Evolutionary conservation across 257 asterid species (phyloP).

Genomic region (Gentiana straminea): DNA sequence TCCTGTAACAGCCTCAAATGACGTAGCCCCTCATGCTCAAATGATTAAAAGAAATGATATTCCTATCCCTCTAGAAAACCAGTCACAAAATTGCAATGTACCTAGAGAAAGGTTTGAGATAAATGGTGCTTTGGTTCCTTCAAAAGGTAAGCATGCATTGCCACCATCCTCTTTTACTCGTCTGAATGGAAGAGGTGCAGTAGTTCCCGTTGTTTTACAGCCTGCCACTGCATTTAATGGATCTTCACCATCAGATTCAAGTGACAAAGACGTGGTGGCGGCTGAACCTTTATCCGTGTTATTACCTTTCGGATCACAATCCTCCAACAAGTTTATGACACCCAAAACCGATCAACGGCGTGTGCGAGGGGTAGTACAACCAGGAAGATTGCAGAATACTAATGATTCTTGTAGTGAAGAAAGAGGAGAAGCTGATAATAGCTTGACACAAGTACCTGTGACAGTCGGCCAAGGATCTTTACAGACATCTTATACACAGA

Average conservation of each 20-base stretch:
- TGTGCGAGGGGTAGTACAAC: neutral
- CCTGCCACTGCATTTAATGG: constrained; percentile 8
- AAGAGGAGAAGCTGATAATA: constrained; percentile 21
- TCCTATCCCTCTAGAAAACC: constrained; percentile 28
- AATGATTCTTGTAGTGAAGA: constrained; percentile 16
- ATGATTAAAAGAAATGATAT: constrained; percentile 55
- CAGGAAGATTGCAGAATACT: constrained; percentile 22
- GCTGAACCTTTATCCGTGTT: constrained; percentile 16
- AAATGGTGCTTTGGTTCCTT: constrained; percentile 15
- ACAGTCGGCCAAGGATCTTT: constrained; percentile 28
- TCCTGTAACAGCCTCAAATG: constrained; percentile 71
- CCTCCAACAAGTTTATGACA: constrained; percentile 28
- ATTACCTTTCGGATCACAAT: constrained; percentile 16
- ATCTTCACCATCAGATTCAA: constrained; percentile 2
- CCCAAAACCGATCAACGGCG: constrained; percentile 9
- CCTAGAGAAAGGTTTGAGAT: neutral
- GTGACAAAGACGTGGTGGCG: constrained; percentile 14
- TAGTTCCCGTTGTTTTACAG: constrained; percentile 12
- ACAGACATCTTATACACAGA: constrained; percentile 30
- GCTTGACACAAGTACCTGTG: constrained; percentile 11
- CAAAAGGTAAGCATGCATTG: constrained; percentile 27
- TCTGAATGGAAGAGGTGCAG: constrained; percentile 40
- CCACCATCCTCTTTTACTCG: constrained; percentile 31
- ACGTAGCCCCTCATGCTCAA: constrained; percentile 67
- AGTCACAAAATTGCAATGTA: constrained; percentile 3